phyloP scores from a whole-genome alignment of 768 basidiomycete genomes.

The Phaeolepiota aurea region DNA sequence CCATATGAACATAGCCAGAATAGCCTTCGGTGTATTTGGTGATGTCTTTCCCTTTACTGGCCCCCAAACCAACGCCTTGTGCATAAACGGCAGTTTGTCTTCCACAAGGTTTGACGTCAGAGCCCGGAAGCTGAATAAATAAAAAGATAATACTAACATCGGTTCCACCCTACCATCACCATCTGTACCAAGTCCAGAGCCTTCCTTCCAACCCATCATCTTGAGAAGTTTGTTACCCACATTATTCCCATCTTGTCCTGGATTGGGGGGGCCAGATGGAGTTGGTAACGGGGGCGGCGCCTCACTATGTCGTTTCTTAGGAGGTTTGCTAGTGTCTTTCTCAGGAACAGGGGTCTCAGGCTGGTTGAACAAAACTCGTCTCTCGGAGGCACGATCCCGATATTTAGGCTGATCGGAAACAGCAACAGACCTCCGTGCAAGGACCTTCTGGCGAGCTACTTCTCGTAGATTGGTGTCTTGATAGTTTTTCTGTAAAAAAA shows the following conservation, averaged over 20 bases:
- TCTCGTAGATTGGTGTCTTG: constrained; percentile 67
- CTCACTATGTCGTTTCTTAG: constrained; percentile 34
- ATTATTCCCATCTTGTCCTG: constrained; percentile 76
- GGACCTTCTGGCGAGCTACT: constrained; percentile 61
- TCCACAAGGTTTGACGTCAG: not conserved
- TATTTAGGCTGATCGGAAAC: constrained; percentile 66
- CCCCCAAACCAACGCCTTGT: constrained; percentile 86
- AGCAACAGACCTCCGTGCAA: constrained; percentile 26
- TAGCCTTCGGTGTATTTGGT: constrained; percentile 64
- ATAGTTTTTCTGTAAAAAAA: constrained; percentile 69
- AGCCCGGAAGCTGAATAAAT: too few species aligned
- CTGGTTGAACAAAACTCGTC: constrained; percentile 86
- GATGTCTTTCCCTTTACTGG: constrained; percentile 81
- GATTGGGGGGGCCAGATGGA: constrained; percentile 49
- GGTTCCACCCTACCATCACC: constrained; percentile 87
- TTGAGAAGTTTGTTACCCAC: constrained; percentile 89
- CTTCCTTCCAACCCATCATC: constrained; percentile 98
- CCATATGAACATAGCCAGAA: constrained; percentile 64
- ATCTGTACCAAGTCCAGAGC: constrained; percentile 74
- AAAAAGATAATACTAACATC: constrained; percentile 41
- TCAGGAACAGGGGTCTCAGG: constrained; percentile 74
- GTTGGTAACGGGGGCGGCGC: constrained; percentile 59
- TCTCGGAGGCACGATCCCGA: constrained; percentile 90
- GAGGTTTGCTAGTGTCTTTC: constrained; percentile 19
- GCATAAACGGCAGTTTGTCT: constrained; percentile 84